Evolutionary conservation across 106 monocot species (phyloP).

Genomic region (Platanthera guangdongensis): DNA sequence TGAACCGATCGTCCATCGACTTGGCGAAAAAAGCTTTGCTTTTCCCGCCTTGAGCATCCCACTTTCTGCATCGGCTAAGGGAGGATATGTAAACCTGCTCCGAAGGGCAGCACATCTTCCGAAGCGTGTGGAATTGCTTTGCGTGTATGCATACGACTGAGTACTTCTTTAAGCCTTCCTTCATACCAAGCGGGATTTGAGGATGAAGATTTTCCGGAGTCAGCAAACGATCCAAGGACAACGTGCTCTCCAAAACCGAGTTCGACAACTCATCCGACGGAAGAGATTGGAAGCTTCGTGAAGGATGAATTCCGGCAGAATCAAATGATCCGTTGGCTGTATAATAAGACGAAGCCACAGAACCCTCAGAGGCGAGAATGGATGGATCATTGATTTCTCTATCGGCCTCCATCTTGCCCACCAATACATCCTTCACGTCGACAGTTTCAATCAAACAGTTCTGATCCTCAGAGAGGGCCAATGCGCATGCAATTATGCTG

Average conservation of each 20-base stretch:
- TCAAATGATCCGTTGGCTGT: constrained; percentile 35
- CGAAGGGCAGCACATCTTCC: constrained; percentile 30
- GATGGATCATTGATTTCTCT: constrained; percentile 15
- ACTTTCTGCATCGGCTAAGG: constrained; percentile 23
- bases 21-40: constrained; percentile 41
- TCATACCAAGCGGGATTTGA: constrained; percentile 33
- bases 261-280: constrained; percentile 47
- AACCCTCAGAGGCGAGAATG: constrained; percentile 18
- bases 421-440: constrained; percentile 22
- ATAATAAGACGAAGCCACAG: constrained; percentile 27
- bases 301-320: constrained; percentile 29
- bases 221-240: constrained; percentile 21
- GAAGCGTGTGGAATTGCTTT: constrained; percentile 30
- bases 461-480: constrained; percentile 33
- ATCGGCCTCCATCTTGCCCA: constrained; percentile 24
- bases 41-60: constrained; percentile 44
- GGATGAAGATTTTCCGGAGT: constrained; percentile 42
- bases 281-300: constrained; percentile 28
- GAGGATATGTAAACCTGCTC: constrained; percentile 30
- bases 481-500: constrained; percentile 67
- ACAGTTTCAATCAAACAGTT: not conserved
- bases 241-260: constrained; percentile 28
- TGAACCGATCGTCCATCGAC: constrained; percentile 32
- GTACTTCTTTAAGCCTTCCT: constrained; percentile 24
- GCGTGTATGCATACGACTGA: constrained; percentile 30